Evolutionary conservation across 805 yeast species (phyloP), one percentile per base, ranked within the genome.

Genomic region (Zygoascus flipseniorum): DNA sequence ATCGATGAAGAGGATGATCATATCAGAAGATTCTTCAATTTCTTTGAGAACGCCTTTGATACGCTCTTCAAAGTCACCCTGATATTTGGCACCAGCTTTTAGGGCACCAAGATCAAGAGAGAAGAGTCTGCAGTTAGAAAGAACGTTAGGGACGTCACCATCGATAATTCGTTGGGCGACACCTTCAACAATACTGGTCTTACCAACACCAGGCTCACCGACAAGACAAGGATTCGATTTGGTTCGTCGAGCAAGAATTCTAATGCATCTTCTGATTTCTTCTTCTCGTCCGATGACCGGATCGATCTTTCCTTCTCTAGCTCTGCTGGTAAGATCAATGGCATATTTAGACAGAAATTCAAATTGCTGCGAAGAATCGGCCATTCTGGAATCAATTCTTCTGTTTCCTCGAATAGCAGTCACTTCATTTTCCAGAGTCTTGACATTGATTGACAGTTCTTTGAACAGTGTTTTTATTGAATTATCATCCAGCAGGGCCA

Each of bases 131-230:
- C 96, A 83, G 54, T 82, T 82, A 56, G 86, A 86, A 60, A 93
- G 76, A 58, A 92, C 88, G 26, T 82, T 79, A 44, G 99, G 99
- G 14, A 93, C 96, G 70, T 93, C 99, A 58, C 87, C 87, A 65
- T 93, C 97, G 56, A 93, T 82, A 58, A 93, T 89, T 72, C 99
- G 80, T 72, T 92, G 98, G 11, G 99, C 98, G 53, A 93, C 97
- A 64, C 98, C 99, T 73, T 93, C 99, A 51, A 93, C 96, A 62
- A 93, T 92, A 31, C 96, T 87, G 41, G 99, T 93, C 74, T 93
- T 93, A 77, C 99, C 99, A 52, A 93, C 97, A 81, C 99, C 99
- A 43, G 99, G 97, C 65, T 93, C 99, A 77, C 99, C 99, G 64
- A 93, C 89, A 56, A 93, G 73, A 63, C 96, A 93, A 14, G 98